These are phyloP conservation scores for Piper betle DNA, from an alignment of 164 flowering plant genomes.

Conservation along the genomic window DNA sequence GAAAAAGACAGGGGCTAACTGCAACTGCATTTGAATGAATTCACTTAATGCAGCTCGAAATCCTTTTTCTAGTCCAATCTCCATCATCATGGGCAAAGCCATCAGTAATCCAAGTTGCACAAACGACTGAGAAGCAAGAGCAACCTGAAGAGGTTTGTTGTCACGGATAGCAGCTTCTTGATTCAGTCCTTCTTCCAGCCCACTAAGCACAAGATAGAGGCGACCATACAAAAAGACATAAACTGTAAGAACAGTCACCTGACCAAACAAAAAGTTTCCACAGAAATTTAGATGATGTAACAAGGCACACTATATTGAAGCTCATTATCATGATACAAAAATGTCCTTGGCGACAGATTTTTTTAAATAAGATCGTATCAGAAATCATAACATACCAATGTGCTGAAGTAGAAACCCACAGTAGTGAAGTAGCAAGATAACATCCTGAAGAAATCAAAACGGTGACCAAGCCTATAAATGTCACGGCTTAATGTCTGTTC, in stretches of 20 bases:
- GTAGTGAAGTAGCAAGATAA: constrained; percentile 92
- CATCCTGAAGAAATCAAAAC: constrained; percentile 97
- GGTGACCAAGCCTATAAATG: constrained; percentile 89
- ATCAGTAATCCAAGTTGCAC: constrained; percentile 87
- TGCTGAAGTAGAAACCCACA: constrained; percentile 84
- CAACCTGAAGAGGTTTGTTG: constrained; percentile 76
- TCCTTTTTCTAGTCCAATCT: constrained; percentile 85
- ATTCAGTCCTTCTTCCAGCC: constrained; percentile 63
- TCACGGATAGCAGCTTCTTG: constrained; percentile 37
- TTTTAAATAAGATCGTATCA: neutral
- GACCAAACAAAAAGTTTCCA: constrained; percentile 10
- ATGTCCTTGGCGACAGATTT: too few species aligned
- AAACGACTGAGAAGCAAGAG: constrained; percentile 92
- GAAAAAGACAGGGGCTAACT: constrained; percentile 89
- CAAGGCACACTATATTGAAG: too few species aligned
- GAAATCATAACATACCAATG: constrained; percentile 38
- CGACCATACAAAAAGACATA: constrained; percentile 91
- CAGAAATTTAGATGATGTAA: too few species aligned
- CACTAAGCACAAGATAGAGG: constrained; percentile 96
- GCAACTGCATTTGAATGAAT: constrained; percentile 86
- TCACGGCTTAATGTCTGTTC: constrained; percentile 97
- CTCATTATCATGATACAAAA: too few species aligned
- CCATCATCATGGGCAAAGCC: constrained; percentile 98
- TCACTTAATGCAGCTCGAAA: constrained; percentile 88
- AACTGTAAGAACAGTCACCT: constrained; percentile 87